Conservation (phyloP, 192 early-diverging fungal genomes). For the Allomyces javanicus region DNA sequence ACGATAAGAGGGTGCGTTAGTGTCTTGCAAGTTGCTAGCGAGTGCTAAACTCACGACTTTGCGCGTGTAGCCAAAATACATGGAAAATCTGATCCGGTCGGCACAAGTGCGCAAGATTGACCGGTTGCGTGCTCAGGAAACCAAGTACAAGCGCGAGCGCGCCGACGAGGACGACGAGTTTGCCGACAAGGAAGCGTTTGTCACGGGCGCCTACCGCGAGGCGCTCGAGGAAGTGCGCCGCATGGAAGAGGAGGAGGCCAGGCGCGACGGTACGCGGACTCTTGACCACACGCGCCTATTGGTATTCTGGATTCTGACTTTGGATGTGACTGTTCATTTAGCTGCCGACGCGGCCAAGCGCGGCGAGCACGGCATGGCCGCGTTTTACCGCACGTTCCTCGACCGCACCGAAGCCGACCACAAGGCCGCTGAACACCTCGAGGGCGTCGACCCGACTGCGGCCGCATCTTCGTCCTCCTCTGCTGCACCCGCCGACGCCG, state of each 20-base stretch:
- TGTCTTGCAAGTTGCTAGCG: too few species aligned
- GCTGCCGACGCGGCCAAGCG: slow-evolving; percentile 19
- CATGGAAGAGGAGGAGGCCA: slow-evolving; percentile 33
- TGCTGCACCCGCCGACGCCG: background rate
- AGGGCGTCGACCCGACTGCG: slow-evolving; percentile 5
- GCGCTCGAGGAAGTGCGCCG: slow-evolving; percentile 39
- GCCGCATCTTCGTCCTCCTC: slow-evolving; percentile 1
- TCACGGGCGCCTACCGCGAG: slow-evolving; percentile 49
- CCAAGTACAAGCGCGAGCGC: slow-evolving; percentile 46
- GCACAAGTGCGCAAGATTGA: slow-evolving; percentile 50
- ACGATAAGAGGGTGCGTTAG: background rate
- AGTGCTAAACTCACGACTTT: slow-evolving; percentile 12
- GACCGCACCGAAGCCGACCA: slow-evolving; percentile 24
- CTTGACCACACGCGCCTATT: too few species aligned
- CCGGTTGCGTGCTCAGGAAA: slow-evolving; percentile 41
- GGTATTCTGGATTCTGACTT: too few species aligned
- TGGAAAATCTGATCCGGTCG: slow-evolving; percentile 33
- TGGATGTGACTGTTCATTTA: too few species aligned
- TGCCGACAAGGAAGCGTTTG: slow-evolving; percentile 58
- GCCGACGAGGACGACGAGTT: slow-evolving; percentile 50
- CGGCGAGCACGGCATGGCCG: slow-evolving; percentile 29
- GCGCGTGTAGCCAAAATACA: slow-evolving; percentile 39
- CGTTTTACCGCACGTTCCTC: slow-evolving; percentile 7
- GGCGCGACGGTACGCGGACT: too few species aligned
- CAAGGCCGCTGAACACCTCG: slow-evolving; percentile 1